A percentile compares a stretch with the other conserved stretches of the same genome.
These are phyloP conservation scores for Phylloporus rhodoxanthus DNA, from an alignment of 768 basidiomycete species.

Conservation along the genomic window DNA sequence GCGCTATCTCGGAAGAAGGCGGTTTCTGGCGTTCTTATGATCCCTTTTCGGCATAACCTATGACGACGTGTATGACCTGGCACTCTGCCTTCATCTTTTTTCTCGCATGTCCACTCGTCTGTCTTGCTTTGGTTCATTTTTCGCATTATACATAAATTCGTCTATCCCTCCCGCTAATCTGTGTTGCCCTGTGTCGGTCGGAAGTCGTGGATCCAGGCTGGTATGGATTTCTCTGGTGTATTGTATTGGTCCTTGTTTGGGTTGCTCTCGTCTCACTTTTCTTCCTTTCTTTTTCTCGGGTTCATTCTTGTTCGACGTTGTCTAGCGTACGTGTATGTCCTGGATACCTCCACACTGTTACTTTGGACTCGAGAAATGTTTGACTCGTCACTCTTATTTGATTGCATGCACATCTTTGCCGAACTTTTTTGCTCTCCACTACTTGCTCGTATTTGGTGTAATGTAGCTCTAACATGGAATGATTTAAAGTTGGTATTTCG, in stretches of 20 bases:
- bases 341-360: neutral
- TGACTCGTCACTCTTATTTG: neutral
- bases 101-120: neutral
- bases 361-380: too few species aligned
- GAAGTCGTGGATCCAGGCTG: neutral
- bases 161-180: neutral
- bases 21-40: conserved; percentile 26
- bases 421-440: neutral
- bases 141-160: neutral
- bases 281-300: neutral
- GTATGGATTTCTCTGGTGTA: conserved; percentile 11
- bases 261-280: neutral
- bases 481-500: neutral
- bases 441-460: neutral
- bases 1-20: conserved; percentile 11
- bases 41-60: conserved; percentile 18
- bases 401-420: neutral
- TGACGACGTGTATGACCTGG: neutral
- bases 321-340: neutral
- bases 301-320: neutral
- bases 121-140: neutral
- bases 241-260: conserved; percentile 3
- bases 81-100: neutral
- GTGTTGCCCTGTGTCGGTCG: neutral
- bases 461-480: neutral